These are phyloP conservation scores for Penicillium psychrofluorescens DNA, from an alignment of 495 filamentous ascomycete species.

Conservation along the genomic window DNA sequence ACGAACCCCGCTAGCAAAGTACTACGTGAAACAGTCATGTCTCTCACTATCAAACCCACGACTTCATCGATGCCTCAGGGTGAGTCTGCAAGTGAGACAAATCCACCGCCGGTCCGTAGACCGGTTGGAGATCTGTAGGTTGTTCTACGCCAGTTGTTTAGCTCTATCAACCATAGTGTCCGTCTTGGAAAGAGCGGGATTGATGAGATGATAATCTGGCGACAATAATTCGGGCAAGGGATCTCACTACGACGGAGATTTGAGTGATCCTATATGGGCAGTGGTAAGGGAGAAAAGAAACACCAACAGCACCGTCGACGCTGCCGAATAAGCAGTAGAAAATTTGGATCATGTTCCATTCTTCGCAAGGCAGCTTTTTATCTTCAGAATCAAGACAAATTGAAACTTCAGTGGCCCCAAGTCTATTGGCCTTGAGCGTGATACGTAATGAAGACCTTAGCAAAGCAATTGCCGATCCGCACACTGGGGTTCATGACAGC, in stretches of 20 bases:
- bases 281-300: slow-evolving; percentile 1
- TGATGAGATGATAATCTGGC: slow-evolving; percentile 47
- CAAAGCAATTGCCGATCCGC: no score
- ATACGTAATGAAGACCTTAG: no score
- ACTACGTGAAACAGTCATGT: slow-evolving; percentile 20
- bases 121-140: slow-evolving; percentile 20
- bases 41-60: slow-evolving; percentile 47
- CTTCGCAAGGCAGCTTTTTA: slow-evolving; percentile 23
- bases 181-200: slow-evolving; percentile 22
- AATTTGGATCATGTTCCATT: slow-evolving; percentile 24
- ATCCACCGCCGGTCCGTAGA: slow-evolving; percentile 13
- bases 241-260: neutral
- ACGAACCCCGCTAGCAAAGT: no score
- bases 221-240: neutral
- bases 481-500: no score
- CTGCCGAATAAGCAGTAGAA: slow-evolving; percentile 8
- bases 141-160: slow-evolving; percentile 45
- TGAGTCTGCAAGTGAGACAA: slow-evolving; percentile 48
- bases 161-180: slow-evolving; percentile 40
- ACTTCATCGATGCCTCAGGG: slow-evolving; percentile 32
- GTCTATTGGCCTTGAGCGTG: no score
- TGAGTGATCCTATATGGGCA: slow-evolving; percentile 2
- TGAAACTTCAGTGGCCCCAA: no score
- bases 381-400: no score
- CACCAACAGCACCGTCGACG: slow-evolving; percentile 1